Conservation (phyloP, 208 protist species). For the Herpetomonas samuelpessoai region DNA sequence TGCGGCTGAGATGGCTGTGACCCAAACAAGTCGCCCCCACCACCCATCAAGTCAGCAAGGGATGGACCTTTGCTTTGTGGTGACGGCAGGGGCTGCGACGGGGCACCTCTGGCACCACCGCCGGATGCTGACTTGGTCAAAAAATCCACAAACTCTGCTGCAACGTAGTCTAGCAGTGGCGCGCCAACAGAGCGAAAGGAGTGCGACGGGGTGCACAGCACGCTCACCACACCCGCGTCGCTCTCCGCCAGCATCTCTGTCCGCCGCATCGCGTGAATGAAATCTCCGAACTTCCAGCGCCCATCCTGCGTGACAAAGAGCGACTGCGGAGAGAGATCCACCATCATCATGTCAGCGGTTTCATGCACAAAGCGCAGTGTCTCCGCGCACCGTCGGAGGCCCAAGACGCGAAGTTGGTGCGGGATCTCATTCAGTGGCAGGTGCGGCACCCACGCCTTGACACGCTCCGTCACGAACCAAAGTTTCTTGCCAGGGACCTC, state of each 20-base stretch:
- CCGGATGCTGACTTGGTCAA: conserved; percentile 2
- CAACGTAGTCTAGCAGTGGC: conserved; percentile 56
- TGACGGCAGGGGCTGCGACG: neutral
- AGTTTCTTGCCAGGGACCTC: conserved; percentile 31
- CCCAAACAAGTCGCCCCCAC: neutral
- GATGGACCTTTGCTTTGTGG: neutral
- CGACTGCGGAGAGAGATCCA: conserved; percentile 44
- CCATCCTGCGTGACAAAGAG: conserved; percentile 42
- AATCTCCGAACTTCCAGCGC: conserved; percentile 53
- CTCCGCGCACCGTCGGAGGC: conserved; percentile 33
- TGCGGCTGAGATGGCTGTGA: neutral
- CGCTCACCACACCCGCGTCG: neutral
- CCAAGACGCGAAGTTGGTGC: conserved; percentile 37
- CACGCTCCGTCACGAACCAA: conserved; percentile 48
- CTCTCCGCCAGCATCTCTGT: conserved; percentile 6
- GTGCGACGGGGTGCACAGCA: conserved; percentile 4
- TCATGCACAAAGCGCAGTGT: conserved; percentile 57
- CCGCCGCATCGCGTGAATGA: conserved; percentile 29
- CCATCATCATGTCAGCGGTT: conserved; percentile 37
- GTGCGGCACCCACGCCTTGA: conserved; percentile 24
- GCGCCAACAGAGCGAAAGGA: conserved; percentile 28
- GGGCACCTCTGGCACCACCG: neutral
- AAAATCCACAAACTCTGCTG: conserved; percentile 35
- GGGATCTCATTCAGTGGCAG: conserved; percentile 19
- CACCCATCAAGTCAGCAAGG: neutral